Conservation (phyloP, 768 basidiomycete species). For the Megacollybia marginata region DNA sequence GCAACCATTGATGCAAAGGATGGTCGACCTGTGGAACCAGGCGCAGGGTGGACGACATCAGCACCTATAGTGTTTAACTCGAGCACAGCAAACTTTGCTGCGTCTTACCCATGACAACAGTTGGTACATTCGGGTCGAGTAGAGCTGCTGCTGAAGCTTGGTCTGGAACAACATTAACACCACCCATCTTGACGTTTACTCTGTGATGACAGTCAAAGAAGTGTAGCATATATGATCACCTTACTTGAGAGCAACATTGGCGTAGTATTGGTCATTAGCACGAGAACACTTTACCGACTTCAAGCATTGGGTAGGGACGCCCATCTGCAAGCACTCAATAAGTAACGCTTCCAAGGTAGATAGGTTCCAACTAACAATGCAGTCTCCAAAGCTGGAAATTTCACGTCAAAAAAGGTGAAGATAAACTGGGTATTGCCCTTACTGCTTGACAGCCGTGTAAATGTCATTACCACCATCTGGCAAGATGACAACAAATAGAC, state of each 20-base stretch:
- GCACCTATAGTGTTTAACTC: constrained; percentile 38
- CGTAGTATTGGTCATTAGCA: constrained; percentile 71
- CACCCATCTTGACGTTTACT: constrained; percentile 81
- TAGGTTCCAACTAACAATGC: constrained; percentile 29
- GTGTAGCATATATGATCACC: constrained; percentile 12
- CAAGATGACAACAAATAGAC: constrained; percentile 51
- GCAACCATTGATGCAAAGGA: constrained; percentile 77
- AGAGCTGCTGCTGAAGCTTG: constrained; percentile 56
- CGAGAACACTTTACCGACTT: constrained; percentile 56
- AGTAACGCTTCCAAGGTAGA: neutral
- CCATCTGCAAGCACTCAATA: constrained; percentile 33
- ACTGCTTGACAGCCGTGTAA: constrained; percentile 76
- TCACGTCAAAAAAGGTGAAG: neutral
- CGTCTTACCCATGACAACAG: constrained; percentile 66
- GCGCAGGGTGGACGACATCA: constrained; percentile 80
- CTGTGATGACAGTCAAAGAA: constrained; percentile 23
- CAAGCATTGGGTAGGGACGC: constrained; percentile 74
- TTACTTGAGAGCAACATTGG: constrained; percentile 74
- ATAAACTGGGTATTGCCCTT: constrained; percentile 15
- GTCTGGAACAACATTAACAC: constrained; percentile 73
- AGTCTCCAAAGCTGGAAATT: constrained; percentile 57
- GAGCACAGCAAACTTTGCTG: neutral
- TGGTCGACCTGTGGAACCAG: constrained; percentile 68
- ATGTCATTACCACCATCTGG: constrained; percentile 72
- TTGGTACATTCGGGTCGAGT: constrained; percentile 63